Conservation (phyloP, 2,329 filamentous ascomycete species). For the Paracorniculantispora psalliotae region DNA sequence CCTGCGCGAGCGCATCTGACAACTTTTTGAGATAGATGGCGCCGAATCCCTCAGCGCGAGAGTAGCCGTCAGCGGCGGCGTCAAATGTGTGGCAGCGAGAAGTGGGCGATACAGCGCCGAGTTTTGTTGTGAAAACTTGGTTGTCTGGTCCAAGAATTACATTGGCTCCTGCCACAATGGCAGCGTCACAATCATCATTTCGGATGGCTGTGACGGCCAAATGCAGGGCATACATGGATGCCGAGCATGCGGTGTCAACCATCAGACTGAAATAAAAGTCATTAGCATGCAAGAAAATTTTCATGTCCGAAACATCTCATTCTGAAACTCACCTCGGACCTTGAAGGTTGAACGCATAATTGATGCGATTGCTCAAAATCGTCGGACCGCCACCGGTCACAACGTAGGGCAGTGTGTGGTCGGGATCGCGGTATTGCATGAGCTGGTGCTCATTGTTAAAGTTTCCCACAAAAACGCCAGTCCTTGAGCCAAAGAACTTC, state of each 20-base stretch:
- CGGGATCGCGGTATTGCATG: slow-evolving; percentile 23
- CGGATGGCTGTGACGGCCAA: slow-evolving; percentile 27
- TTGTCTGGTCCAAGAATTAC: slow-evolving; percentile 21
- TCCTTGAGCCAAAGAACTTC: slow-evolving; percentile 18
- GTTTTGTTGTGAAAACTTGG: not conserved
- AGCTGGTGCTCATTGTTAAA: slow-evolving; percentile 24
- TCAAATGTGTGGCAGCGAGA: slow-evolving; percentile 27
- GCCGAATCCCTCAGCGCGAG: slow-evolving; percentile 41
- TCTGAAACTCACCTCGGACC: slow-evolving; percentile 21
- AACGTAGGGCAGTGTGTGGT: slow-evolving; percentile 29
- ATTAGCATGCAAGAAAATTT: too few relatives aligned
- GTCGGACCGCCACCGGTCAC: slow-evolving; percentile 24
- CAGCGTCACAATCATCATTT: slow-evolving; percentile 23
- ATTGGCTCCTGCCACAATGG: slow-evolving; percentile 20
- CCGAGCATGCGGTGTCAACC: slow-evolving; percentile 36
- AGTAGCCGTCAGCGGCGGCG: slow-evolving; percentile 40
- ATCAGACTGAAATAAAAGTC: too few relatives aligned
- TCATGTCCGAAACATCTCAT: too few relatives aligned
- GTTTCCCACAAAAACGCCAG: slow-evolving; percentile 27
- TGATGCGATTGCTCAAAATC: slow-evolving; percentile 30
- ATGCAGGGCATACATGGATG: slow-evolving; percentile 30
- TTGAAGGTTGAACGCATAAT: slow-evolving; percentile 31
- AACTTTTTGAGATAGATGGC: slow-evolving; percentile 37
- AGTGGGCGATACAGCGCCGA: not conserved
- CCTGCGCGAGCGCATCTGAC: slow-evolving; percentile 28